Evolutionary conservation across 176 grass and related monocot species (phyloP), one percentile per base, ranked within the genome.

Genomic region (Zoysia pacifica): DNA sequence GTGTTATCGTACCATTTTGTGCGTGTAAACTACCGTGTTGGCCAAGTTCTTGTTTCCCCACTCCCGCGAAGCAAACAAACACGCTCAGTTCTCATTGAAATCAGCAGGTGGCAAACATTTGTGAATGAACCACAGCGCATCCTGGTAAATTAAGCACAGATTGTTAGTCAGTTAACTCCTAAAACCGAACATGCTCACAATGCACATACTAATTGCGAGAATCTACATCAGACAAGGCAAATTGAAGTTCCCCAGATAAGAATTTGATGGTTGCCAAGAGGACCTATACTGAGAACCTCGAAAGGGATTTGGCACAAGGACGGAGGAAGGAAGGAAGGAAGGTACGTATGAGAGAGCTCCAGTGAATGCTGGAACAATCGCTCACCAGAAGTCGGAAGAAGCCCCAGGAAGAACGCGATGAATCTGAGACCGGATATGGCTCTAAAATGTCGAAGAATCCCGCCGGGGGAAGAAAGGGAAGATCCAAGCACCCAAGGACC

Each of bases 1-100:
- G 74, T 40, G 61, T 4, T 18, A 38, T 84, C 0, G 28, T 28
- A 94, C 92, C 89, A 94, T 91, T 69, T 73, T 89, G 72, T 69
- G 71, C 45, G 73, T 75, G 72, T 36, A 6, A 77, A 6, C 75
- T 73, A 91, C 2, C 71, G 77, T 51, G 51, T 28, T 16, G 38
- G 41, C 65, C 41, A 14, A 14, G 15, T 79, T 69, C 73, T 85
- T 56, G n/a, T 83, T 72, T 47, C 77, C 7, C 63, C 13, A 12
- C 13, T 83, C 49, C 72, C 56, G 48, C 43, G 54, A 36, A 84
- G 79, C 37, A 72, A 38, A 49, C 3, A 62, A 73, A 79, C 85
- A 88, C 87, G 15, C 9, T 77, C 61, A 42, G 52, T 78, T 74
- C 77, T 85, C 70, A 87, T 63, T 63, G 73, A 64, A 54, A 67